Conservation (phyloP, 768 basidiomycete species). For the Pseudohyphozyma bogoriensis region DNA sequence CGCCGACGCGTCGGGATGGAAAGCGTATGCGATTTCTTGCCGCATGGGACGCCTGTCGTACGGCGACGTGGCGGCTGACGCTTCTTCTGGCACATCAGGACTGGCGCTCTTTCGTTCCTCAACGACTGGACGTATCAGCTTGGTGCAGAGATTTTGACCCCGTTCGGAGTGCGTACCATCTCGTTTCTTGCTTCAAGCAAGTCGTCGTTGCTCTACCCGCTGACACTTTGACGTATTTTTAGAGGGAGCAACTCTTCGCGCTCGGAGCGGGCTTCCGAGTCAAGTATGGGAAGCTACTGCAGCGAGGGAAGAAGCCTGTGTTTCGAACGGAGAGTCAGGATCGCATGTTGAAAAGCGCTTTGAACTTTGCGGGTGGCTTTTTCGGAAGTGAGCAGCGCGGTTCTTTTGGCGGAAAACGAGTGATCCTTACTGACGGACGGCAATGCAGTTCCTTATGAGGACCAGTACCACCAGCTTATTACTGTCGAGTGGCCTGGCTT, state of each 20-base stretch:
- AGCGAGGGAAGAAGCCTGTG: conserved; percentile 49
- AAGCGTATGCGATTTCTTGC: not conserved
- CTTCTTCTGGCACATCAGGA: not conserved
- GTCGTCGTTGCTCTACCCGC: conserved; percentile 70
- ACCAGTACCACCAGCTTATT: conserved; percentile 67
- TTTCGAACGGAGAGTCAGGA: conserved; percentile 51
- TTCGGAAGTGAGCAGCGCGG: conserved; percentile 9
- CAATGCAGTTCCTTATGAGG: conserved; percentile 53
- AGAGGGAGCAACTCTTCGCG: conserved; percentile 73
- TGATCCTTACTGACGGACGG: not conserved
- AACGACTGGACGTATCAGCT: conserved; percentile 80
- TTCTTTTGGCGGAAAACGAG: not conserved
- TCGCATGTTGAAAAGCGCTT: conserved; percentile 45
- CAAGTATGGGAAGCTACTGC: conserved; percentile 65
- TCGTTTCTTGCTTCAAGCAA: conserved; percentile 39
- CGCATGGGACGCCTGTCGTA: not conserved
- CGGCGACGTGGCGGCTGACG: not conserved
- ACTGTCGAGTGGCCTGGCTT: conserved; percentile 55
- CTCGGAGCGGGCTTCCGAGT: conserved; percentile 57
- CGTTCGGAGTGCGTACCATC: conserved; percentile 58
- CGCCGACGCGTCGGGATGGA: conserved; percentile 45
- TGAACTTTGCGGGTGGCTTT: conserved; percentile 50
- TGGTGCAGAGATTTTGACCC: conserved; percentile 72
- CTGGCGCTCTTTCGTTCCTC: conserved; percentile 61
- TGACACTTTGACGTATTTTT: conserved; percentile 80